phyloP scores from a whole-genome alignment of 225 moss, liverwort and hornwort genomes.

The Marchantia paleacea region DNA sequence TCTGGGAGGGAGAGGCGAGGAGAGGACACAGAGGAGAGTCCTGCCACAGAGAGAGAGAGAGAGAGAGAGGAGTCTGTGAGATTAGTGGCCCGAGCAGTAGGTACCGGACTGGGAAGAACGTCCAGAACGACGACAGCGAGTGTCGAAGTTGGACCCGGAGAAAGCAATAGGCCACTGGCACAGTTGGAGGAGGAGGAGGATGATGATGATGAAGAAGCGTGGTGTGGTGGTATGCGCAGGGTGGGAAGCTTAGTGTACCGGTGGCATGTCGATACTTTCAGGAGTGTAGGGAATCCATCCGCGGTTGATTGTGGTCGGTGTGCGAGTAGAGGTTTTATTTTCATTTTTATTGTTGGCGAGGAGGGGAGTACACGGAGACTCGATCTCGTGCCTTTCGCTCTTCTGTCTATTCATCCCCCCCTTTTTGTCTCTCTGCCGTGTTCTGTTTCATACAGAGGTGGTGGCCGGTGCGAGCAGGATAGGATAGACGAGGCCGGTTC shows the following conservation, averaged over 20 bases:
- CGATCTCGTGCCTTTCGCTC: not conserved
- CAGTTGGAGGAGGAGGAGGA: not conserved
- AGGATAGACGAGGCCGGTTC: not conserved
- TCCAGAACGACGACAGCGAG: not conserved
- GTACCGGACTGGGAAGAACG: not conserved
- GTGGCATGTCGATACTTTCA: not conserved
- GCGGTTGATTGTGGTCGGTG: not conserved
- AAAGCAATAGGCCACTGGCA: not conserved
- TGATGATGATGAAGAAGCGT: not conserved
- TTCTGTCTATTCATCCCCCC: not conserved
- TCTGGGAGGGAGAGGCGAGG: not conserved
- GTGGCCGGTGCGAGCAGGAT: not conserved
- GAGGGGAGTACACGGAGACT: conserved; percentile 2
- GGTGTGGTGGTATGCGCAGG: conserved; percentile 4
- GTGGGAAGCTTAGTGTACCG: not conserved
- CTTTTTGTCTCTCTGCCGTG: not conserved
- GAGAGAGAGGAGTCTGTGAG: conserved; percentile 11
- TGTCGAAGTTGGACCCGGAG: not conserved
- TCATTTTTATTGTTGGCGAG: not conserved
- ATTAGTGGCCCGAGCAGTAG: not conserved
- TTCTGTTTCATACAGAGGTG: not conserved
- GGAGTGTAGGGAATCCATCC: not conserved
- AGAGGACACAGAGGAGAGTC: not conserved
- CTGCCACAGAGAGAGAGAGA: not conserved
- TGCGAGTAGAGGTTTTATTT: not conserved